Evolutionary conservation across 306 rosid genomes (phyloP), one percentile per base, ranked within the genome.

Genomic region (Dryas drummondii): DNA sequence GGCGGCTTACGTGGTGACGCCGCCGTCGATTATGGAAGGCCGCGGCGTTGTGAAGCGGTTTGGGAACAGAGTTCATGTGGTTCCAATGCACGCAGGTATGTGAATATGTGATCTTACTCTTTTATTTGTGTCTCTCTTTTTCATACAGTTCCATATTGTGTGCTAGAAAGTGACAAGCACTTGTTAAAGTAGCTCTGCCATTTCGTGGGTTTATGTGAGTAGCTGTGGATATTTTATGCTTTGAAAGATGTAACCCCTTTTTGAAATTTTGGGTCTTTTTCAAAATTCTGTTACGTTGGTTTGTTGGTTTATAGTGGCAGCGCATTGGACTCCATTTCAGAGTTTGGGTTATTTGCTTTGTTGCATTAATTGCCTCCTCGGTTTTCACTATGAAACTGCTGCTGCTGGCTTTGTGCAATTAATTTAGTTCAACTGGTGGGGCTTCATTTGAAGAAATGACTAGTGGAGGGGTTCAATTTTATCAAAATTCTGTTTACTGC

Each of bases 51-150:
- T 90, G 66, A 96, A 92, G 87, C 93, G 90, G 6, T 96, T 86
- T 78, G 97, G 99, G 78, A 82, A 37, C 75, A 88, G 91, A 85
- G 88, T 81, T 79, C 97, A 81, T 83, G 92, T 89, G 50, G 93
- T 96, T 68, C 99, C 99, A 12, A 85, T 92, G 99, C 98, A 96
- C 82, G 91, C 99, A 83, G 99, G 99, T 94, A 59, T 59, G 4
- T 1, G 37, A 32, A 27, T 14, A 4, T 42, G 10, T 45, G 4
- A 8, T 1, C 5, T 17, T 40, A 22, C 40, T 44, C 26, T 42
- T 12, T 32, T 7, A 60, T 19, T 16, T 6, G 14, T 73, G 58
- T 73, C 62, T 53, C 15, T 52, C 60, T 44, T 10, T 62, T 22
- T 63, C 58, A 53, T 7, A 27, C 13, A 13, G 26, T 72, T 9